phyloP scores from a whole-genome alignment of 306 rosid genomes.

The Lablab purpureus region DNA sequence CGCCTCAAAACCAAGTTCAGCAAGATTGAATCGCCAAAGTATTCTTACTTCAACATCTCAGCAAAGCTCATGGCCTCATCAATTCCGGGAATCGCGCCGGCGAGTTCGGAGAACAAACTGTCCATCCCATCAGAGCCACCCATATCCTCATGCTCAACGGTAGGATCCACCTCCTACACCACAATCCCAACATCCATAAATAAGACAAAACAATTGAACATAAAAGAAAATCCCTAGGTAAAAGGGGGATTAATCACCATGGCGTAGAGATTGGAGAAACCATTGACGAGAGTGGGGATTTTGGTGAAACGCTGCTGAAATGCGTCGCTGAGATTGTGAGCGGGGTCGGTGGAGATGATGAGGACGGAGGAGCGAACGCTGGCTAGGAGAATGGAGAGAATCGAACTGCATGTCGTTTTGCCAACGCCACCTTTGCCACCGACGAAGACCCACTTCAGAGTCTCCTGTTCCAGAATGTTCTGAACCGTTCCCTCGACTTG shows the following conservation, averaged over 20 bases:
- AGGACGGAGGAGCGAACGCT: slow-evolving; percentile 85
- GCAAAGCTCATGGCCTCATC: slow-evolving; percentile 99
- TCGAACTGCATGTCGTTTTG: slow-evolving; percentile 94
- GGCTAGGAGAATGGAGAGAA: slow-evolving; percentile 84
- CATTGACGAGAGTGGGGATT: slow-evolving; percentile 88
- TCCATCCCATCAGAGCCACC: slow-evolving; percentile 84
- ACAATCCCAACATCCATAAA: not conserved
- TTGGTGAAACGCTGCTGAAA: slow-evolving; percentile 94
- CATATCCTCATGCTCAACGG: slow-evolving; percentile 78
- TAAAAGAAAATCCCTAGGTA: not conserved
- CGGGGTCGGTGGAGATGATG: slow-evolving; percentile 98
- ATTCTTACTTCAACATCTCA: slow-evolving; percentile 93
- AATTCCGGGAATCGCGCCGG: slow-evolving; percentile 97
- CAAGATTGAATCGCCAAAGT: slow-evolving; percentile 4
- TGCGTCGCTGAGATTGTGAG: slow-evolving; percentile 99
- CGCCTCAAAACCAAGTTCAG: slow-evolving; percentile 5
- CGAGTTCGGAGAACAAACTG: slow-evolving; percentile 76
- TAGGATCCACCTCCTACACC: slow-evolving; percentile 94
- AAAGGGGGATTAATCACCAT: slow-evolving; percentile 58
- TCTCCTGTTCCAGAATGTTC: slow-evolving; percentile 85
- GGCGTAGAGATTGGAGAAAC: slow-evolving; percentile 91
- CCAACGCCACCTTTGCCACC: slow-evolving; percentile 99
- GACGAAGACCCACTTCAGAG: slow-evolving; percentile 94
- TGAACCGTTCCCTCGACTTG: slow-evolving; percentile 73
- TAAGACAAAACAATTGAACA: not conserved